Evolutionary conservation across 2,329 filamentous ascomycete species (phyloP).

Genomic region (Pseudogymnoascus sp.): DNA sequence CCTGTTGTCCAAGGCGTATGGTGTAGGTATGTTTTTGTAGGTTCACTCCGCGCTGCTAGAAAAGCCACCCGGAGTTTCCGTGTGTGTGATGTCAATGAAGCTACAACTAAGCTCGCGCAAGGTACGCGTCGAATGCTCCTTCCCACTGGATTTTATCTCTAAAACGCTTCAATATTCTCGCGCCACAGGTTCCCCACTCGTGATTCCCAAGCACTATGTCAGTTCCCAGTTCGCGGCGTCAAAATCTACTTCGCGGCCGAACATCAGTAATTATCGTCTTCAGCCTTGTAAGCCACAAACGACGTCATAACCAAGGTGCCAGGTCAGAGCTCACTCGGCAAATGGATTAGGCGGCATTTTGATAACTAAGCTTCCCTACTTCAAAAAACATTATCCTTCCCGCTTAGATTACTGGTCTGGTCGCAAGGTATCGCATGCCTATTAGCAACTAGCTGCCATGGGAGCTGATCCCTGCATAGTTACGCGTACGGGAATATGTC

Average conservation of each 20-base stretch:
- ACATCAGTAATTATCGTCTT: background rate
- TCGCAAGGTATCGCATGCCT: too few species aligned
- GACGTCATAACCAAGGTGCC: background rate
- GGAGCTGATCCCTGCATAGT: too few species aligned
- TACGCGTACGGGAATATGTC: too few species aligned
- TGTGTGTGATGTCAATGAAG: background rate
- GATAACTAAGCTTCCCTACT: background rate
- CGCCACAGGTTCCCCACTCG: background rate
- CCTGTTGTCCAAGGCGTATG: background rate
- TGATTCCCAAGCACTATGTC: background rate
- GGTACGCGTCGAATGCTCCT: background rate
- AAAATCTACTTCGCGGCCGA: background rate
- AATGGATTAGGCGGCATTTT: background rate
- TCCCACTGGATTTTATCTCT: background rate
- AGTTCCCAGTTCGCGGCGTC: background rate
- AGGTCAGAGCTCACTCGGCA: background rate
- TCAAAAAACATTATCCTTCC: too few species aligned
- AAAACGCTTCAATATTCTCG: background rate
- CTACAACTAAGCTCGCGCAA: background rate
- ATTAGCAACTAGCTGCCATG: too few species aligned
- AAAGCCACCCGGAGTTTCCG: background rate
- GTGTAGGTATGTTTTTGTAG: background rate
- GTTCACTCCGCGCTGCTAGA: background rate
- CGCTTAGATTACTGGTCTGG: too few species aligned
- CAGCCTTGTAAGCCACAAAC: background rate